These are phyloP conservation scores for Cryphonectria parasitica DNA, from an alignment of 2,329 filamentous ascomycete species.

Conservation along the genomic window DNA sequence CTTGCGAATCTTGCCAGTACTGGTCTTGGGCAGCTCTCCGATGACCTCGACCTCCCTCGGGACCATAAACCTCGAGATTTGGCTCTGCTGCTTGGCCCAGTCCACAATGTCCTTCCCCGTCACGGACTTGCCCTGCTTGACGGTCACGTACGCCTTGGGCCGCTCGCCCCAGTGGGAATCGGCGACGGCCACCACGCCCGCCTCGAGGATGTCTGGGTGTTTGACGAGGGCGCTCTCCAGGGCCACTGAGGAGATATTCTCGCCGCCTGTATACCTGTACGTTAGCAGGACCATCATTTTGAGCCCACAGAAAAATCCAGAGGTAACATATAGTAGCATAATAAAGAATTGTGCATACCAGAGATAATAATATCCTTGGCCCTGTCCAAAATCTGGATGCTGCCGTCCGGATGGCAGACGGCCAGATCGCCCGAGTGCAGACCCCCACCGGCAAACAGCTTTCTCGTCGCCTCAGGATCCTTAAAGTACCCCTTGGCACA, in stretches of 20 bases:
- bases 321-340: too few relatives aligned
- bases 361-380: slow-evolving; percentile 99
- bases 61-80: slow-evolving; percentile 91
- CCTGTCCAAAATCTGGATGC: slow-evolving; percentile 88
- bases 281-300: neutral
- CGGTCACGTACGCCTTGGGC: slow-evolving; percentile 91
- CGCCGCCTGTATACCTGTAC: slow-evolving; percentile 65
- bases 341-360: slow-evolving; percentile 57
- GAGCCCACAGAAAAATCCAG: too few relatives aligned
- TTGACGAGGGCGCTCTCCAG: slow-evolving; percentile 87
- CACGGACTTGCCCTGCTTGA: slow-evolving; percentile 64
- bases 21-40: slow-evolving; percentile 91
- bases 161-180: slow-evolving; percentile 94
- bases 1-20: slow-evolving; percentile 96
- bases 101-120: slow-evolving; percentile 68
- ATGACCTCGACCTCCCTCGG: slow-evolving; percentile 76
- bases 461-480: slow-evolving; percentile 80
- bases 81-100: slow-evolving; percentile 82
- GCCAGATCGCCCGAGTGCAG: slow-evolving; percentile 91
- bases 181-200: slow-evolving; percentile 83
- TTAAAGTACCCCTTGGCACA: slow-evolving; percentile 92
- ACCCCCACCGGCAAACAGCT: slow-evolving; percentile 85
- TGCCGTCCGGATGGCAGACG: slow-evolving; percentile 89
- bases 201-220: slow-evolving; percentile 89
- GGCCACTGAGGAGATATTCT: slow-evolving; percentile 95